These are phyloP conservation scores for Herpetospermum pedunculosum DNA, from an alignment of 306 rosid genomes.

Conservation along the genomic window DNA sequence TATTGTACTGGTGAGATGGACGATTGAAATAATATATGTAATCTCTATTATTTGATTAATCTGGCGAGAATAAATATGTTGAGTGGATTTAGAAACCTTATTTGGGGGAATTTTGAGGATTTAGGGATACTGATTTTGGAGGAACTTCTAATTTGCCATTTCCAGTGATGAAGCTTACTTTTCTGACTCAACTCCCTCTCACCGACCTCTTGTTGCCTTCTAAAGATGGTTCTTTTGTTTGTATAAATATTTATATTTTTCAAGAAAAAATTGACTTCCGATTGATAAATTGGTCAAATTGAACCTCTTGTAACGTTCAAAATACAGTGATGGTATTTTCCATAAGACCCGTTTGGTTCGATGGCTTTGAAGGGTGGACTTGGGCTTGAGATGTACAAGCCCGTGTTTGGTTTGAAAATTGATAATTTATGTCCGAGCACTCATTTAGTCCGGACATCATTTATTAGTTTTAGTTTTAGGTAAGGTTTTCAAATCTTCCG, in stretches of 20 bases:
- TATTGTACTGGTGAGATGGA: background rate
- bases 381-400: too few species aligned
- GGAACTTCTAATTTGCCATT: background rate
- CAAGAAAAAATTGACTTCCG: background rate
- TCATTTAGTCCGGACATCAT: too few species aligned
- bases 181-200: background rate
- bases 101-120: background rate
- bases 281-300: too few species aligned
- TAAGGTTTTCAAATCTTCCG: too few species aligned
- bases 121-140: background rate
- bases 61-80: background rate
- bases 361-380: too few species aligned
- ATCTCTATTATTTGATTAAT: background rate
- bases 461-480: too few species aligned
- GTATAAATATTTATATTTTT: background rate
- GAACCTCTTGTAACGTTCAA: too few species aligned
- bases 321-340: too few species aligned
- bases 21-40: slow-evolving; percentile 6
- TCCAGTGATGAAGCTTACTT: background rate
- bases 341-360: too few species aligned
- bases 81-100: background rate
- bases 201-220: background rate
- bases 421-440: too few species aligned
- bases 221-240: background rate
- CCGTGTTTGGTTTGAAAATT: too few species aligned